Base-by-base conservation (phyloP, 2,329 filamentous ascomycete genomes). In the Bipolaris gigantea region DNA sequence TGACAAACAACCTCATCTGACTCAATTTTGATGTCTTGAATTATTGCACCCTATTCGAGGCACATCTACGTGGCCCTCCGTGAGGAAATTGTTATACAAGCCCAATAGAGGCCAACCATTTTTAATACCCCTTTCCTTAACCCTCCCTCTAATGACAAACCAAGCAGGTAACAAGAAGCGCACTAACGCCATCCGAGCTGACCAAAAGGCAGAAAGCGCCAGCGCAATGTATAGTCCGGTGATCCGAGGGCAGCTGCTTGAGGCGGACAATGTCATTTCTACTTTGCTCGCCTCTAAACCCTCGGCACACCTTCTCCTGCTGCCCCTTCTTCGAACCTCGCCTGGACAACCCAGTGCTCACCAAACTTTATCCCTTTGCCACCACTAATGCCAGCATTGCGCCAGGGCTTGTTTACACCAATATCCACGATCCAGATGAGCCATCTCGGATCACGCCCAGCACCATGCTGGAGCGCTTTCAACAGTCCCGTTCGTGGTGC, bases 341-440 rank as follows among this genome's bases (percentile, higher is more conserved):
- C 83, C 64, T 88, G 85, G 13, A 95, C 81, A 58, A 94, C 86
- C 93, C 93, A 97, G 61, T 87, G 85, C 55, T 87, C 86, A 21
- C 90, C 91, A 79, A 97, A 97, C 65, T 92, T 91, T 51, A 97
- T 88, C 0, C 92, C 92, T 61, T 90, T 87, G 18, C 92, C 85
- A 46, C 91, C 85, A 70, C 89, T 87, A 19, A 89, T 90, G 2
- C 90, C 89, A 1, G 89, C 89, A 72, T 91, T 91, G 69, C 88
- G 88, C 89, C 92, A 95, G 3, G 92, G 90, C 4, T 89, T 84
- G 53, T 90, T 87, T 13, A 97, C 84, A 0, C 94, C 93, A 61
- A 97, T 88, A 71, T 99, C 94, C 2, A 88, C 91, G 11, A 97
- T 84, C 69, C 86, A 90, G 1, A 97, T 78, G 48, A 88, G 85